Evolutionary conservation across 352 stramenopile genomes (phyloP).

Genomic region (Phytopythium kandeliae): DNA sequence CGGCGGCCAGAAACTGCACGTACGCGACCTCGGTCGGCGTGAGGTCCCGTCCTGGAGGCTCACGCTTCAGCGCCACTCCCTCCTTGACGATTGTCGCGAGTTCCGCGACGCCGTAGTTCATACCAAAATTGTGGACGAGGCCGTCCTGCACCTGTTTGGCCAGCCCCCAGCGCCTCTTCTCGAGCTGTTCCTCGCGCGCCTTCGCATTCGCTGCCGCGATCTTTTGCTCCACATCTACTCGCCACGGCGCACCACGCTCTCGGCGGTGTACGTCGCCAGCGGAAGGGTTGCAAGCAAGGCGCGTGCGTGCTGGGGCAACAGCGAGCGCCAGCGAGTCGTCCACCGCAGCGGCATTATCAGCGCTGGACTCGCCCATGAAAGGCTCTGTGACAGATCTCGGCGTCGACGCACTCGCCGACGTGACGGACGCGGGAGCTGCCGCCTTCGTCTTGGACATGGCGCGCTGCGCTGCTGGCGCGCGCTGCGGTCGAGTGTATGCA

Average conservation of each 20-base stretch:
- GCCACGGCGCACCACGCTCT: conserved; percentile 49
- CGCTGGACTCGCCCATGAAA: background rate
- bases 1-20: conserved; percentile 54
- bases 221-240: conserved; percentile 29
- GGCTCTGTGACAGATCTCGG: background rate
- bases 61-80: conserved; percentile 34
- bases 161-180: conserved; percentile 67
- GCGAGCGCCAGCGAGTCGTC: conserved; percentile 17
- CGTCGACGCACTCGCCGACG: background rate
- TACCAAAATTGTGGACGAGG: conserved; percentile 57
- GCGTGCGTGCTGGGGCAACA: conserved; percentile 12
- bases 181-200: conserved; percentile 47
- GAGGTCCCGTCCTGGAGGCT: conserved; percentile 18
- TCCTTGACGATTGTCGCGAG: conserved; percentile 56
- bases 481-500: background rate
- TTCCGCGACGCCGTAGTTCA: conserved; percentile 69
- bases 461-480: background rate
- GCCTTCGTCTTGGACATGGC: conserved; percentile 5
- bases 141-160: conserved; percentile 72
- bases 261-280: conserved; percentile 60
- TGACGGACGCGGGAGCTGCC: background rate
- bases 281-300: conserved; percentile 53
- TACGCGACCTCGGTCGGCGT: conserved; percentile 42
- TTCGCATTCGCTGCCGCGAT: conserved; percentile 34
- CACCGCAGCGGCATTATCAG: background rate